Conservation (phyloP, 2,329 filamentous ascomycete genomes). For the Ceratocystiopsis minuta region DNA sequence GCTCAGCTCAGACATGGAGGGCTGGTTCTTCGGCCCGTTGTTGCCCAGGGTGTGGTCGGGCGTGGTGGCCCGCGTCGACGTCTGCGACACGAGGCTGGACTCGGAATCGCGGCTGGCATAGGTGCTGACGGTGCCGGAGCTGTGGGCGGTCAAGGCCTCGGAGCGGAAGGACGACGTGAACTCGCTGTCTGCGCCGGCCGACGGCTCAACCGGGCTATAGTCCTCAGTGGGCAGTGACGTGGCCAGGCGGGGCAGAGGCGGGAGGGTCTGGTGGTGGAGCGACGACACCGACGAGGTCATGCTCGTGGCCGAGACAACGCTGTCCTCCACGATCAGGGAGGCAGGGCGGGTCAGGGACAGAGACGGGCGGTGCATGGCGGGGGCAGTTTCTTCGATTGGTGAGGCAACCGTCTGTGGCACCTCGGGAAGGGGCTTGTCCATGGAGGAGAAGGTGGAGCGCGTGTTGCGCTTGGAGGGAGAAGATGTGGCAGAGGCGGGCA, state of each 20-base stretch:
- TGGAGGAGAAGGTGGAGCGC: slow-evolving; percentile 22
- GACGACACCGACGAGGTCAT: slow-evolving; percentile 29
- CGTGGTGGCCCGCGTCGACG: slow-evolving; percentile 75
- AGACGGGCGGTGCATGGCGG: slow-evolving; percentile 13
- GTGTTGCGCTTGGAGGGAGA: slow-evolving; percentile 9
- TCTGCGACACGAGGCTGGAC: slow-evolving; percentile 59
- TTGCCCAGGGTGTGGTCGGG: slow-evolving; percentile 42
- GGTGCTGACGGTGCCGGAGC: slow-evolving; percentile 60
- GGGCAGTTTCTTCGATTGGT: slow-evolving; percentile 14
- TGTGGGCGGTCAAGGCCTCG: slow-evolving; percentile 58
- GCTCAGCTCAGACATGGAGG: slow-evolving; percentile 52
- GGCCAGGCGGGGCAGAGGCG: slow-evolving; percentile 38
- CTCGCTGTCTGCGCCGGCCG: slow-evolving; percentile 28
- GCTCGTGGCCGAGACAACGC: slow-evolving; percentile 17
- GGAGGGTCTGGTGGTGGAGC: slow-evolving; percentile 26
- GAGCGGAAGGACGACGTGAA: slow-evolving; percentile 35
- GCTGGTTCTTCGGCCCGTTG: slow-evolving; percentile 30
- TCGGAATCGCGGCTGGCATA: slow-evolving; percentile 69
- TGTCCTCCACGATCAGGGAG: slow-evolving; percentile 23
- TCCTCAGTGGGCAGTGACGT: slow-evolving; percentile 31
- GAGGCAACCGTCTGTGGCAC: slow-evolving; percentile 38
- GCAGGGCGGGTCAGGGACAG: slow-evolving; percentile 24
- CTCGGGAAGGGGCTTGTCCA: slow-evolving; percentile 51
- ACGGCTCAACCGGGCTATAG: slow-evolving; percentile 28
- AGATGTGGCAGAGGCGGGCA: slow-evolving; percentile 1